A percentile compares a stretch with the other conserved stretches of the same genome.
phyloP scores from a whole-genome alignment of 2,329 filamentous ascomycete genomes.

The Cladophialophora psammophila region DNA sequence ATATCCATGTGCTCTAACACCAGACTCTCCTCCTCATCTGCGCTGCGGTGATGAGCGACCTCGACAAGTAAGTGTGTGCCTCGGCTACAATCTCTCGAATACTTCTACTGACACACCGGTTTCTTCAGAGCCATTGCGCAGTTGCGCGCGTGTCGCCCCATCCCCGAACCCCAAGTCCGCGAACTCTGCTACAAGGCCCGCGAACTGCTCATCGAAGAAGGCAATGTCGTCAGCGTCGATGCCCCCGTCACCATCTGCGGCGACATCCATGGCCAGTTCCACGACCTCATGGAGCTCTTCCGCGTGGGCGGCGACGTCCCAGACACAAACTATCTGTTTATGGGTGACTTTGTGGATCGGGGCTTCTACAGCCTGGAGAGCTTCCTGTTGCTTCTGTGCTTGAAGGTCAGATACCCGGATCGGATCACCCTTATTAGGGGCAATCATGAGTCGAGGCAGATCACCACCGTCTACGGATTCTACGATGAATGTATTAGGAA shows the following conservation, averaged over 20 bases:
- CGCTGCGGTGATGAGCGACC: conserved; percentile 76
- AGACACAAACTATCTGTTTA: conserved; percentile 96
- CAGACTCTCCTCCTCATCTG: conserved; percentile 26
- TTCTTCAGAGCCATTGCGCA: conserved; percentile 83
- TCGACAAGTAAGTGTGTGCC: conserved; percentile 74
- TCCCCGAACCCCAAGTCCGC: conserved; percentile 92
- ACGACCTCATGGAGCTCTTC: conserved; percentile 96
- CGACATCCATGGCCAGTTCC: conserved; percentile 96
- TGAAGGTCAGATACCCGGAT: conserved; percentile 97
- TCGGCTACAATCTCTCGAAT: not conserved
- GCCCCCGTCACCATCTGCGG: conserved; percentile 97
- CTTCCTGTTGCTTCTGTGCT: conserved; percentile 90
- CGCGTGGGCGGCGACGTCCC: conserved; percentile 91
- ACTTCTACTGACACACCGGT: conserved; percentile 14
- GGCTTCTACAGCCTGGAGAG: conserved; percentile 98
- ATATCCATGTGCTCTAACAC: conserved; percentile 28
- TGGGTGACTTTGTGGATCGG: conserved; percentile 98
- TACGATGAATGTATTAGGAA: conserved; percentile 97
- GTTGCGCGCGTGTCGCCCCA: conserved; percentile 92
- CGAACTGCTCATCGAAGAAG: conserved; percentile 95
- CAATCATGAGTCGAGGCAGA: conserved; percentile 95
- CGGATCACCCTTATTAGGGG: conserved; percentile 95
- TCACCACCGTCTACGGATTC: conserved; percentile 97
- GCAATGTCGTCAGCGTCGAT: conserved; percentile 93
- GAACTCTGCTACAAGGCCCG: conserved; percentile 97